phyloP scores from a whole-genome alignment of 768 basidiomycete species.

The Mycena amicta region DNA sequence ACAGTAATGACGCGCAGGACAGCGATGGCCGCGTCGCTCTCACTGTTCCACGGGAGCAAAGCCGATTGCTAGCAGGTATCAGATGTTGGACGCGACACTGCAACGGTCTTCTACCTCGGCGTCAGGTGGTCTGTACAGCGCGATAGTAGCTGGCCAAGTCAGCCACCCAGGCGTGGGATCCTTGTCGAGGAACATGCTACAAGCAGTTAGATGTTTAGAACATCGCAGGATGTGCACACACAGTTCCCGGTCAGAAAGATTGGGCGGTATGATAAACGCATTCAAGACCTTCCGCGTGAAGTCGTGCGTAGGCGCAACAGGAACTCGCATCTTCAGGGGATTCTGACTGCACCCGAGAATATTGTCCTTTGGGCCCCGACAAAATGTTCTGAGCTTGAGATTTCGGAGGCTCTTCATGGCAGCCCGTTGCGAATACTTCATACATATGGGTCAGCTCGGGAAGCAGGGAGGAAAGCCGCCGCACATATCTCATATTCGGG shows the following conservation, averaged over 20 bases:
- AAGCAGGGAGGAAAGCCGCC: no score
- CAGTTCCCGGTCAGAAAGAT: constrained; percentile 32
- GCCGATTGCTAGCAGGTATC: constrained; percentile 35
- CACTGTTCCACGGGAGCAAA: constrained; percentile 61
- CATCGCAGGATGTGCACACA: constrained; percentile 47
- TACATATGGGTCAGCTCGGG: constrained; percentile 4
- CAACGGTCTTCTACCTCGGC: constrained; percentile 6
- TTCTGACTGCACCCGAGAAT: constrained; percentile 65
- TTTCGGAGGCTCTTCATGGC: constrained; percentile 77
- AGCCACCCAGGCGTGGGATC: constrained; percentile 65
- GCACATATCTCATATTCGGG: constrained; percentile 70
- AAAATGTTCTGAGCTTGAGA: constrained; percentile 80
- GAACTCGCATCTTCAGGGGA: constrained; percentile 59
- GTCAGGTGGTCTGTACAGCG: constrained; percentile 53
- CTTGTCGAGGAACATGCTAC: constrained; percentile 58
- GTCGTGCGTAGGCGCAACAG: constrained; percentile 50
- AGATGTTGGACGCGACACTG: neutral
- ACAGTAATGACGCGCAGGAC: constrained; percentile 51
- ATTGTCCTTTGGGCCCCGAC: constrained; percentile 56
- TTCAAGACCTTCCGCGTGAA: constrained; percentile 59
- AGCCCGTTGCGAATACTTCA: constrained; percentile 70
- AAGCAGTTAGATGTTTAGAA: constrained; percentile 1
- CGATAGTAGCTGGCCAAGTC: constrained; percentile 54
- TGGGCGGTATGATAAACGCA: constrained; percentile 55
- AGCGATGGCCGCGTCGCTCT: constrained; percentile 51